phyloP scores from a whole-genome alignment of 345 rosid species.

The Psidium friedrichsthalianum region DNA sequence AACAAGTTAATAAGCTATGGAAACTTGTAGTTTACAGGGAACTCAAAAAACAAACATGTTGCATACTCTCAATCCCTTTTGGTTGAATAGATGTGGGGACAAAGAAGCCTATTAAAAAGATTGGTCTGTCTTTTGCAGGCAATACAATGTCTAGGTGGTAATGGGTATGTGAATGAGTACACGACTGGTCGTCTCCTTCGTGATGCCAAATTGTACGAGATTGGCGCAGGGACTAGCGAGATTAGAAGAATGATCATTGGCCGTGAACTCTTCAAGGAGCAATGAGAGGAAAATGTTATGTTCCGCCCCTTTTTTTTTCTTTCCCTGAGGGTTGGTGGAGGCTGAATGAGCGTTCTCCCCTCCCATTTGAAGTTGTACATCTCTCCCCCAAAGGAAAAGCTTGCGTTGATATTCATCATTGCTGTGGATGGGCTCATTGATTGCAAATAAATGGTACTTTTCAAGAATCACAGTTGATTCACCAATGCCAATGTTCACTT shows the following conservation, averaged over 20 bases:
- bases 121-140: conserved; percentile 41
- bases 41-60: background rate
- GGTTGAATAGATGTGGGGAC: background rate
- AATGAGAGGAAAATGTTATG: conserved; percentile 11
- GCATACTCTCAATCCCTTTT: background rate
- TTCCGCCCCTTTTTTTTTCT: background rate
- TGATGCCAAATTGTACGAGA: conserved; percentile 90
- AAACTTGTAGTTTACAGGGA: background rate
- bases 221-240: conserved; percentile 97
- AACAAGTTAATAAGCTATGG: background rate
- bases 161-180: conserved; percentile 89
- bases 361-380: background rate
- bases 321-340: background rate
- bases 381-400: background rate
- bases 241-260: conserved; percentile 89
- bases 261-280: conserved; percentile 73
- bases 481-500: background rate
- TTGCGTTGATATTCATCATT: background rate
- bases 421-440: background rate
- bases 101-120: background rate
- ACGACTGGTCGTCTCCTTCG: conserved; percentile 82
- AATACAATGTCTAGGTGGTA: conserved; percentile 92
- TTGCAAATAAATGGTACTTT: background rate
- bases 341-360: background rate
- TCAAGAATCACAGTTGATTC: background rate